phyloP scores from a whole-genome alignment of 805 yeast genomes.

The Cyberlindnera amylophila region DNA sequence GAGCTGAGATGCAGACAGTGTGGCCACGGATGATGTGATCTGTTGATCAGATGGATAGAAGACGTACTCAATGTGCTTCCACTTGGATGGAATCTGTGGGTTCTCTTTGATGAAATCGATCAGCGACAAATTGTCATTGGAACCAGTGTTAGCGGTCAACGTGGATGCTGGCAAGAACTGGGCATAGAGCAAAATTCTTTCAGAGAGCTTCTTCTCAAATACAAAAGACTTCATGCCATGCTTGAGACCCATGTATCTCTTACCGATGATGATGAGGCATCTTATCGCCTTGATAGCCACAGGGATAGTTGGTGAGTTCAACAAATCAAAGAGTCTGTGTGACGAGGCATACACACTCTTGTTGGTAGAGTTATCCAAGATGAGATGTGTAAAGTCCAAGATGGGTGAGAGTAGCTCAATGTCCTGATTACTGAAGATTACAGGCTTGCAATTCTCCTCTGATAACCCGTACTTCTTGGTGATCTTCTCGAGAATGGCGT shows the following conservation, averaged over 20 bases:
- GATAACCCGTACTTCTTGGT: constrained; percentile 51
- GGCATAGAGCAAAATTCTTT: constrained; percentile 42
- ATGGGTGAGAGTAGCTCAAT: constrained; percentile 45
- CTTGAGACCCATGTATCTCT: constrained; percentile 49
- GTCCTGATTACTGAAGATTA: constrained; percentile 43
- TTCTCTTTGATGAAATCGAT: constrained; percentile 43
- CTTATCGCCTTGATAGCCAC: constrained; percentile 59
- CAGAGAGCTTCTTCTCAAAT: constrained; percentile 25
- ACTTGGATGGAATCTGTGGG: constrained; percentile 47
- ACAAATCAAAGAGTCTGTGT: constrained; percentile 53
- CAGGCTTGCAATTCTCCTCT: constrained; percentile 43
- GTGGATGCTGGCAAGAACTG: constrained; percentile 48
- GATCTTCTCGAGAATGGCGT: constrained; percentile 53
- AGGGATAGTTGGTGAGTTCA: constrained; percentile 56
- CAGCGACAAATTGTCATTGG: constrained; percentile 39
- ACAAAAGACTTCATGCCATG: constrained; percentile 17
- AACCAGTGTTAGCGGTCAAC: constrained; percentile 30
- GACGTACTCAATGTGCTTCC: constrained; percentile 53
- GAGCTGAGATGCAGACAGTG: constrained; percentile 2
- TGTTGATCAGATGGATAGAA: constrained; percentile 35
- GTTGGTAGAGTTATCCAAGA: constrained; percentile 68
- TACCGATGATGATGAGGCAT: constrained; percentile 56
- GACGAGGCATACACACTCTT: constrained; percentile 65
- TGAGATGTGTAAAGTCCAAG: constrained; percentile 54
- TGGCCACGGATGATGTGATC: not conserved